Percentiles rank a stretch among this genome's conserved stretches.
Conservation (phyloP, 768 basidiomycete species). For the Ephemerocybe angulata region DNA sequence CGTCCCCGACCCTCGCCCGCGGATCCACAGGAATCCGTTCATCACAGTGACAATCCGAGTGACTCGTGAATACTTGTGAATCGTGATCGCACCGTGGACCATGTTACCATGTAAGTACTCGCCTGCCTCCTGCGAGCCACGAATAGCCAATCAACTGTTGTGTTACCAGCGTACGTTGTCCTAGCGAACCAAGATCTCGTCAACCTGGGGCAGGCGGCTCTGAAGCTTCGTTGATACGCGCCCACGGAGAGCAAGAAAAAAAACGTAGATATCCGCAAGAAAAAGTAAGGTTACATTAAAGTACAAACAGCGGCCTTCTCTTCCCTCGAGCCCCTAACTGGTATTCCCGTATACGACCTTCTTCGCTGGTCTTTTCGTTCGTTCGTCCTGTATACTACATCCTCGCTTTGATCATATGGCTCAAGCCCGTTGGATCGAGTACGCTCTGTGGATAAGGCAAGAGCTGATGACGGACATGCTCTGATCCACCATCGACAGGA, state of each 20-base stretch:
- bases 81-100: too few species aligned
- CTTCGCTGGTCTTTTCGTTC: background rate
- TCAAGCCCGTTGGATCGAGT: slow-evolving; percentile 53
- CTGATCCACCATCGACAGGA: slow-evolving; percentile 62
- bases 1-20: background rate
- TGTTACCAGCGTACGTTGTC: background rate
- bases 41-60: background rate
- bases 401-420: slow-evolving; percentile 49
- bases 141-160: background rate
- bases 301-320: background rate
- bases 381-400: slow-evolving; percentile 22
- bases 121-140: background rate
- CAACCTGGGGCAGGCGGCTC: background rate
- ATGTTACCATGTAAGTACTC: too few species aligned
- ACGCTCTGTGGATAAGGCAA: slow-evolving; percentile 64
- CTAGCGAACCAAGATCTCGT: background rate
- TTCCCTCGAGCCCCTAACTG: too few species aligned
- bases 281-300: too few species aligned
- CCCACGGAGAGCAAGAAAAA: too few species aligned
- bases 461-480: slow-evolving; percentile 45
- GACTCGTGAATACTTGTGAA: too few species aligned
- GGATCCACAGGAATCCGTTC: background rate
- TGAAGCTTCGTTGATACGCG: background rate
- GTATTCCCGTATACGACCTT: too few species aligned
- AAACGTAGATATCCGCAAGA: too few species aligned